Evolutionary conservation across 208 protist genomes (phyloP), one percentile per base, ranked within the genome.

Genomic region (Trypanosoma vivax): DNA sequence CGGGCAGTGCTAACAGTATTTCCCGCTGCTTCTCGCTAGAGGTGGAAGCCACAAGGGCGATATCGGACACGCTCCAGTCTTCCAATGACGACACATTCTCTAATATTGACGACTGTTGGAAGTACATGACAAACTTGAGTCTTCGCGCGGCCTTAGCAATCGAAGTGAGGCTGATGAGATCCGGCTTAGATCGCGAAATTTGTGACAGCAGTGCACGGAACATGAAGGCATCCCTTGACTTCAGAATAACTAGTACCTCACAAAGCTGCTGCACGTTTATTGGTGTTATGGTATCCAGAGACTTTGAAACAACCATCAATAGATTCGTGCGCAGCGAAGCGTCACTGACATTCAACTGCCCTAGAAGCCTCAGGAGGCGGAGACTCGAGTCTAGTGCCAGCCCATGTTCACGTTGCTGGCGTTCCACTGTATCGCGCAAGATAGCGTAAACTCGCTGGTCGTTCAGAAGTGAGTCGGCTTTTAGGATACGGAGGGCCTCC

Each of bases 201-300:
- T 54, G 63, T n/a, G 41, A 28, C 19, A 62, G 33, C 27, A 70
- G 41, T 5, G 63, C 63, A 34, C 50, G 53, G 16, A 70, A 62
- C 50, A 61, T 54, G 16, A 70, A 39, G 19, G 50, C 49, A 27
- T 70, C 63, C 27, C 63, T 52, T 5, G 56, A 56, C 4, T 48
- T 53, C 0, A 63, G 45, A 11, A 39, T 24, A 11, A 59, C 63
- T 24, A 70, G 39, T 18, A 54, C 54, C 1, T 47, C 45, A 31
- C 51, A 67, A 4, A 67, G 23, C 25, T 33, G 33, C 10, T 18
- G 27, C 6, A 52, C 52, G 0, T 60, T 23, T 18, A 7, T 16
- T 27, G 60, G 4, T 45, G 51, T 60, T 46, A 67, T 35, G 13
- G 19, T 35, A 13, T 4, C n/a, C 5, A 67, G 48, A 24, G 45